Evolutionary conservation across 805 yeast species (phyloP).

Genomic region (Pichia membranifaciens): DNA sequence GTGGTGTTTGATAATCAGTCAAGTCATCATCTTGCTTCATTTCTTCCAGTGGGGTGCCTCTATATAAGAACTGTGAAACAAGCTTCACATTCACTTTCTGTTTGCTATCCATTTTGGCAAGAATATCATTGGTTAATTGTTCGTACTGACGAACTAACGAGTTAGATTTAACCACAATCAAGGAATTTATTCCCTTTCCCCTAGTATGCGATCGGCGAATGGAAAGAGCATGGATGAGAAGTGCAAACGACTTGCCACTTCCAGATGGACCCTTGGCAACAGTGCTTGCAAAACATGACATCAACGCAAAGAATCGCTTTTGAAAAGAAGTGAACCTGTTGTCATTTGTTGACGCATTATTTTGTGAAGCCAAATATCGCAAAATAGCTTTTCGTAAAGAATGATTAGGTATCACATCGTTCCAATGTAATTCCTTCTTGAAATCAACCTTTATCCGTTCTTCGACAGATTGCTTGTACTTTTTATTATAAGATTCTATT

Average conservation of each 20-base stretch:
- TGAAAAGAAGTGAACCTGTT: conserved; percentile 27
- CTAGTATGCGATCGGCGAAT: conserved; percentile 20
- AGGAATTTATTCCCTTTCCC: conserved; percentile 25
- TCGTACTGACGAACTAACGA: conserved; percentile 24
- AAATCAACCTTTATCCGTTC: conserved; percentile 22
- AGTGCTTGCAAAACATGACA: conserved; percentile 25
- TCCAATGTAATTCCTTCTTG: conserved; percentile 15
- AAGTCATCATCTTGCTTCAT: conserved; percentile 21
- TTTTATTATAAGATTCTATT: conserved; percentile 24
- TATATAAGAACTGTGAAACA: conserved; percentile 29
- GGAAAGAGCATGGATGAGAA: conserved; percentile 25
- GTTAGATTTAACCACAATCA: conserved; percentile 28
- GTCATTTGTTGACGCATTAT: not conserved
- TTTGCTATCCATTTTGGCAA: conserved; percentile 8
- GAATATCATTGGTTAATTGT: conserved; percentile 14
- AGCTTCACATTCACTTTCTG: not conserved
- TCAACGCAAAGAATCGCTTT: conserved; percentile 23
- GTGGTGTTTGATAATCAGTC: conserved; percentile 24
- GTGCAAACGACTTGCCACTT: conserved; percentile 26
- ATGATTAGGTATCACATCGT: conserved; percentile 18
- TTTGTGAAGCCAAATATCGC: conserved; percentile 11
- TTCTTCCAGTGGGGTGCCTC: conserved; percentile 24
- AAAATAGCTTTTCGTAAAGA: conserved; percentile 16
- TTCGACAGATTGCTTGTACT: conserved; percentile 15
- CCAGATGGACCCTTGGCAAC: conserved; percentile 30